These are phyloP conservation scores for Pythium vanterpoolii DNA, from an alignment of 352 stramenopile species.

Conservation along the genomic window DNA sequence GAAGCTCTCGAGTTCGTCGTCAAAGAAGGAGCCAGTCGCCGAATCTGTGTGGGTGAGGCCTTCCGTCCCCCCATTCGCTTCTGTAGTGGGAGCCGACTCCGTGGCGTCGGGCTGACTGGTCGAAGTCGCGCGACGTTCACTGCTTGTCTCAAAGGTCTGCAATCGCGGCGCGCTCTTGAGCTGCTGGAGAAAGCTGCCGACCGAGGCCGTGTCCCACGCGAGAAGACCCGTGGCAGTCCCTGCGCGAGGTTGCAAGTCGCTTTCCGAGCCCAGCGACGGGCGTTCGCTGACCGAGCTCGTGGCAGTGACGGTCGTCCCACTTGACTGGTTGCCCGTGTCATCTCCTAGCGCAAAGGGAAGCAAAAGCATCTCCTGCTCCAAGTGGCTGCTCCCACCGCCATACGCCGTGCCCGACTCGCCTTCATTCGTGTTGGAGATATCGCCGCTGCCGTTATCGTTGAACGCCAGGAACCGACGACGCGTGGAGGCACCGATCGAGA, in stretches of 20 bases:
- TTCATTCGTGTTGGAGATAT: not conserved
- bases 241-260: slow-evolving; percentile 4
- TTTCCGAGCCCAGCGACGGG: slow-evolving; percentile 13
- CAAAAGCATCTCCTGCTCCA: slow-evolving; percentile 31
- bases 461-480: slow-evolving; percentile 48
- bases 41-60: not conserved
- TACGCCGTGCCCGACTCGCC: slow-evolving; percentile 21
- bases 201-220: slow-evolving; percentile 49
- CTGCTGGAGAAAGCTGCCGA: slow-evolving; percentile 78
- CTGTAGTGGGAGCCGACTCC: not conserved
- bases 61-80: not conserved
- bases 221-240: slow-evolving; percentile 13
- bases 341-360: slow-evolving; percentile 70
- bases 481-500: slow-evolving; percentile 38
- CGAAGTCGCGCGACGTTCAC: not conserved
- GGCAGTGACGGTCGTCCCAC: slow-evolving; percentile 43
- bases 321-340: slow-evolving; percentile 29
- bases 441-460: slow-evolving; percentile 10
- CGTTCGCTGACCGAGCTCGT: slow-evolving; percentile 31
- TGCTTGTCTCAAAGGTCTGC: slow-evolving; percentile 21
- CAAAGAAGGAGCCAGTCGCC: slow-evolving; percentile 33
- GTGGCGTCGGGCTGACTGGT: not conserved
- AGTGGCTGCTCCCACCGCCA: slow-evolving; percentile 1
- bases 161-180: slow-evolving; percentile 74
- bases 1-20: slow-evolving; percentile 77